A percentile compares a stretch with the other conserved stretches of the same genome.
Evolutionary conservation across 2,329 filamentous ascomycete genomes (phyloP).

Genomic region (Apiospora kogelbergensis): DNA sequence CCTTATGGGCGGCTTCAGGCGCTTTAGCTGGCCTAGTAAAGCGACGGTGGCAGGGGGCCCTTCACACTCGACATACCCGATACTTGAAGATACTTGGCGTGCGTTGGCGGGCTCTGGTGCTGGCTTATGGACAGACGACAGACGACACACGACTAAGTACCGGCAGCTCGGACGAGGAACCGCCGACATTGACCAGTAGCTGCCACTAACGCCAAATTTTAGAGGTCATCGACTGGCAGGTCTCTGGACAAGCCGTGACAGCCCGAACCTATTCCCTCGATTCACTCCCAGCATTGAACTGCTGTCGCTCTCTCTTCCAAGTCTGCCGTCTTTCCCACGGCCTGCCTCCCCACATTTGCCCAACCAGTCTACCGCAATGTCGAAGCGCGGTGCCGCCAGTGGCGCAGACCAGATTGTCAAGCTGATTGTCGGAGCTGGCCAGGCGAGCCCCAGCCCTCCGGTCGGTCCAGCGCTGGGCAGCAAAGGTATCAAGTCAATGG

Average conservation of each 20-base stretch:
- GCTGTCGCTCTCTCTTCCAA: neutral
- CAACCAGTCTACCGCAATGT: constrained; percentile 40
- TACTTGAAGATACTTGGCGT: neutral
- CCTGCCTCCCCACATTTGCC: neutral
- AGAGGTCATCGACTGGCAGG: neutral
- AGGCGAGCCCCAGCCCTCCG: constrained; percentile 91
- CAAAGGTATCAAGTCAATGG: constrained; percentile 99
- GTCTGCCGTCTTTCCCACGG: neutral
- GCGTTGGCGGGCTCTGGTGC: neutral
- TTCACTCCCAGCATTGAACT: neutral
- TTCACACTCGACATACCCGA: neutral
- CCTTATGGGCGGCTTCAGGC: neutral
- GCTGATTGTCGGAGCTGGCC: constrained; percentile 93
- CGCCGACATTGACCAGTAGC: neutral
- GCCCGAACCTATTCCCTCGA: neutral
- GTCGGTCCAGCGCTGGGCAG: constrained; percentile 94
- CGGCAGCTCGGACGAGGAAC: neutral
- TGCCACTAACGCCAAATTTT: constrained; percentile 6
- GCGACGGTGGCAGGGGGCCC: neutral
- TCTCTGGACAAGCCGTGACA: neutral
- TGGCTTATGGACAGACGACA: too few species aligned
- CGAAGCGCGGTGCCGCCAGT: constrained; percentile 44
- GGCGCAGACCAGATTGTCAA: constrained; percentile 79
- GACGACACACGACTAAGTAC: neutral
- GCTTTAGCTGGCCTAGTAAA: neutral